phyloP scores from a whole-genome alignment of 2,329 filamentous ascomycete species.

The Phyllosticta paracitricarpa region DNA sequence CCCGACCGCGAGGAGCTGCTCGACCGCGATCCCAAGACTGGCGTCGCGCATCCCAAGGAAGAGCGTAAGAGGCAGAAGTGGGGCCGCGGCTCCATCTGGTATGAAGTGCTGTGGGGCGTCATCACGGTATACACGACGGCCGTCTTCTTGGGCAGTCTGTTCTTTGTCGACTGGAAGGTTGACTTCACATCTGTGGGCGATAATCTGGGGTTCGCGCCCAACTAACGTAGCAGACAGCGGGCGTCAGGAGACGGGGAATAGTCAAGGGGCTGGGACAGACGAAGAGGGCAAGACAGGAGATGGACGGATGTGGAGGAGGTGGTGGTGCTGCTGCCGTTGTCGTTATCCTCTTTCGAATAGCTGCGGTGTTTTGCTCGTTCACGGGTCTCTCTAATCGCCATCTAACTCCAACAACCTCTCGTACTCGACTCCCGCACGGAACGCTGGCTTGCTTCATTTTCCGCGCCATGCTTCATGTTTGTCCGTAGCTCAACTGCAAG shows the following conservation, averaged over 20 bases:
- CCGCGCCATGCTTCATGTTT: no score
- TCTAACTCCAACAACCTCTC: no score
- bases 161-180: not conserved
- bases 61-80: conserved; percentile 1
- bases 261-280: not conserved
- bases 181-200: not conserved
- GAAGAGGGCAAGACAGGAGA: not conserved
- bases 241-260: not conserved
- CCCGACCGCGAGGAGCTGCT: conserved; percentile 50
- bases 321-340: no score
- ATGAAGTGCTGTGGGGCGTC: not conserved
- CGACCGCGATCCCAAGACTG: conserved; percentile 44
- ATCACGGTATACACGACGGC: not conserved
- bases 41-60: conserved; percentile 39
- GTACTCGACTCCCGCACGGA: not conserved
- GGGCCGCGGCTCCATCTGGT: not conserved
- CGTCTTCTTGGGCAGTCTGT: not conserved
- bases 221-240: not conserved
- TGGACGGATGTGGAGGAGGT: no score
- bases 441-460: not conserved
- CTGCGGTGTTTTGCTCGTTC: no score
- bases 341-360: no score
- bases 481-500: no score
- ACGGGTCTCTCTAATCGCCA: no score
- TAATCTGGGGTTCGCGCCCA: not conserved